phyloP scores from a whole-genome alignment of 352 stramenopile genomes.

The Phytophthora sp. region DNA sequence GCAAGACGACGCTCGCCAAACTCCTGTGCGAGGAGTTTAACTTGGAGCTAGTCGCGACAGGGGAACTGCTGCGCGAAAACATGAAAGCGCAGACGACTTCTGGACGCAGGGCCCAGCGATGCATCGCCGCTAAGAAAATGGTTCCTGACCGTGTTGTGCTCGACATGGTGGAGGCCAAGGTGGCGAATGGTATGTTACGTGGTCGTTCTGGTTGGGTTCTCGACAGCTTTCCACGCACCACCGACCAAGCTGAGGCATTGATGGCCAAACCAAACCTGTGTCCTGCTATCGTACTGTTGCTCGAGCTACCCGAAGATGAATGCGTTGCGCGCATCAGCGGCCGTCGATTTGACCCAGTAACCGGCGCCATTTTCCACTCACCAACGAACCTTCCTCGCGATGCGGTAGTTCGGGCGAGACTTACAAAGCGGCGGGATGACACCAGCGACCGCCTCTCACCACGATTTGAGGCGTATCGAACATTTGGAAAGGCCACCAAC shows the following conservation, averaged over 20 bases:
- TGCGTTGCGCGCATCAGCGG: constrained; percentile 59
- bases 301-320: constrained; percentile 57
- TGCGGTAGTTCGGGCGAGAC: constrained; percentile 44
- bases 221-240: constrained; percentile 76
- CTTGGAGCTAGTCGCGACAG: constrained; percentile 67
- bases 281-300: constrained; percentile 57
- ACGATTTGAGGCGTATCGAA: constrained; percentile 69
- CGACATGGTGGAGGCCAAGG: constrained; percentile 77
- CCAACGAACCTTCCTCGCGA: constrained; percentile 48
- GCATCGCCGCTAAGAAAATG: constrained; percentile 66
- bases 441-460: constrained; percentile 54
- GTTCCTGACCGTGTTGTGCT: constrained; percentile 78
- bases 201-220: constrained; percentile 63
- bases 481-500: constrained; percentile 66
- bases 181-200: constrained; percentile 37
- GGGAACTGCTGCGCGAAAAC: constrained; percentile 75
- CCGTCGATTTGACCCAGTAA: constrained; percentile 62
- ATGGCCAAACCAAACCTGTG: constrained; percentile 49
- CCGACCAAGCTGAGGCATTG: constrained; percentile 57
- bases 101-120: constrained; percentile 65
- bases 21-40: constrained; percentile 61
- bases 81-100: constrained; percentile 62
- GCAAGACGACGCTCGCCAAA: constrained; percentile 75
- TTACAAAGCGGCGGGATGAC: constrained; percentile 69
- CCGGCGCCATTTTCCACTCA: constrained; percentile 70